Base-by-base conservation (phyloP, 805 yeast genomes). In the Nakazawaea ernobii region DNA sequence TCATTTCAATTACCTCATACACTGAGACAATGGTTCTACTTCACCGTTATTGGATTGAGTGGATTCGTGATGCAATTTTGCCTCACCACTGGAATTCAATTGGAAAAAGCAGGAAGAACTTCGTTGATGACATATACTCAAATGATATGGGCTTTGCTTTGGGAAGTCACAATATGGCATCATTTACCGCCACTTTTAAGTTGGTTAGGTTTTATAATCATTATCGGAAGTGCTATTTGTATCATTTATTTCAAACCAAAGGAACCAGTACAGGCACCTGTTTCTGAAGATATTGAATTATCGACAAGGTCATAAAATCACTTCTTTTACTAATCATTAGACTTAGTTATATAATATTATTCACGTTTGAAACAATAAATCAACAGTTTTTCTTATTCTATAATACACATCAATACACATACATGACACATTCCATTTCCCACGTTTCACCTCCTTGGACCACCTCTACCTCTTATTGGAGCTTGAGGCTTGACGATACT, bases 11-110 rank as follows among this genome's bases (percentile, higher is more conserved):
- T 76, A 1, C 96, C 96, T 1, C 74, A 71, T 14, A 75, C 77
- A n/a, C 28, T 54, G 1, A 68, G 68, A 55, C 92, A 87, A 61
- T 86, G 95, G 94, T 53, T 67, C 2, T 65, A 86, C 17, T 74
- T 90, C 52, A 47, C 66, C 1, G 59, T 74, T 20, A 73, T 88
- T 49, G 96, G 96, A 2, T 51, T 84, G 2, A 74, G 86, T 45
- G 97, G 97, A 0, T 91, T 90, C 63, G 65, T 81, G 50, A 85
- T 84, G 82, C 97, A 91, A 62, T 82, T 81, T 57, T 67, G 83
- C 33, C 64, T 86, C 42, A 86, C 97, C 0, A 80, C 87, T 8
- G 97, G 96, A 0, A 75, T 90, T 43, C 95, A 88, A 61, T 70
- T 87, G 46, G 96, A 86, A 52, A 74, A 72, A 50, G 95, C 96